Evolutionary conservation across 108 stramenopile genomes (phyloP).

Genomic region (Chaetoceros tenuissimus): DNA sequence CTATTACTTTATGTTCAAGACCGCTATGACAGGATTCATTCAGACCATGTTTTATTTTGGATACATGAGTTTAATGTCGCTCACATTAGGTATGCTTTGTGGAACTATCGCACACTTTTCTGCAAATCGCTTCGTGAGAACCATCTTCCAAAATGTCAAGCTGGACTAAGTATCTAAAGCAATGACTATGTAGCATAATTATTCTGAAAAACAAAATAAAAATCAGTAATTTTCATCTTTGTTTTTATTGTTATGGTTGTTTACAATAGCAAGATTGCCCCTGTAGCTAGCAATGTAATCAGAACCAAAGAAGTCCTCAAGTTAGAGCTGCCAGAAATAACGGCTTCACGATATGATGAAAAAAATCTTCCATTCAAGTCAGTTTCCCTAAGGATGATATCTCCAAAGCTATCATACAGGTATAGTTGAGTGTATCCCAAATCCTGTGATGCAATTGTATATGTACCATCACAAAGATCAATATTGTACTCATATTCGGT

Average conservation of each 20-base stretch:
- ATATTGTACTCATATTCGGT: not conserved
- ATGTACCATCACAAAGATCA: not conserved
- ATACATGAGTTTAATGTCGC: constrained; percentile 81
- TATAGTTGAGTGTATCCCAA: not conserved
- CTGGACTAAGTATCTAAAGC: constrained; percentile 52
- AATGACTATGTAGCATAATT: not conserved
- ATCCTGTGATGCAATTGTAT: not conserved
- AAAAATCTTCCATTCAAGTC: too few relatives aligned
- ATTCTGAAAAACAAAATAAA: too few relatives aligned
- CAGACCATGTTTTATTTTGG: constrained; percentile 93
- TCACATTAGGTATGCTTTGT: constrained; percentile 72
- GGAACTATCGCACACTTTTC: constrained; percentile 84
- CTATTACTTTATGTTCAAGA: constrained; percentile 97
- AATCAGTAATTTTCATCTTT: too few relatives aligned
- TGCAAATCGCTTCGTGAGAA: constrained; percentile 77
- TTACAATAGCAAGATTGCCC: too few relatives aligned
- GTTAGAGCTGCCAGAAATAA: too few relatives aligned
- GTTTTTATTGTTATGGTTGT: too few relatives aligned
- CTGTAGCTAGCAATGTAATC: too few relatives aligned
- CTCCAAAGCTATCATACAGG: not conserved
- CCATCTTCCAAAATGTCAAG: constrained; percentile 88
- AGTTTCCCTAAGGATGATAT: too few relatives aligned
- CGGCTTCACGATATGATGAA: too few relatives aligned
- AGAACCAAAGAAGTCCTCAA: too few relatives aligned
- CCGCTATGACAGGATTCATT: constrained; percentile 92